Evolutionary conservation across 805 yeast genomes (phyloP), one percentile per base, ranked within the genome.

Genomic region (Maudiozyma bulderi): DNA sequence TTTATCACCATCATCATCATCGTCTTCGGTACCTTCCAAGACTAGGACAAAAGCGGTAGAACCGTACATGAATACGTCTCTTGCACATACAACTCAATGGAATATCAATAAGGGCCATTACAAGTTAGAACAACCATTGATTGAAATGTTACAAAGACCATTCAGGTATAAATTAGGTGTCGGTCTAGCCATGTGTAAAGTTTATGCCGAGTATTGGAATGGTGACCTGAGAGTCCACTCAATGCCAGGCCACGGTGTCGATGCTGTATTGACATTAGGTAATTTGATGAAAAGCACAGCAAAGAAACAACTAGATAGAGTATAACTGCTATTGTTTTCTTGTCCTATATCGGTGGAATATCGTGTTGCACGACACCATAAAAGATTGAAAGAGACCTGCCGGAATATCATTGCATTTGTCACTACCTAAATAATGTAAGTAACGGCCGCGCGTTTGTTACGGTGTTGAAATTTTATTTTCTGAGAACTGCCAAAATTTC

Each of bases 121-220:
- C 40, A 60, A 57, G 49, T 63, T 61, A 44, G 66, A 60, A 42
- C 64, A 56, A 35, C 84, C 93, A 1, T 69, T 90, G 50, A 73
- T 76, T 46, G 74, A 78, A 31, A 73, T 90, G 57, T 77, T 84
- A 40, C 74, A 82, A 33, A 76, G 97, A 53, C 85, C 93, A 1
- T 81, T 85, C 30, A 77, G 84, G 51, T 77, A 76, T 57, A 85
- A 84, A 47, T 68, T 91, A 31, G 97, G 97, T 0, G 75, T 91
- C 51, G 96, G 97, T 0, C 70, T 91, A 52, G 96, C 98, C 0
- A 81, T 91, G 84, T 85, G 96, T 59, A 82, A 86, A 56, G 87
- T 90, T 0, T 91, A 91, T 61, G 87, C 95, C 0, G 97, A 91
- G 57, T 91, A 91, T 66, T 91, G 98, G 98, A 93, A 90, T 57